A percentile compares a stretch with the other conserved stretches of the same genome.
Conservation (phyloP, 768 basidiomycete genomes). For the Cubamyces lactineus region DNA sequence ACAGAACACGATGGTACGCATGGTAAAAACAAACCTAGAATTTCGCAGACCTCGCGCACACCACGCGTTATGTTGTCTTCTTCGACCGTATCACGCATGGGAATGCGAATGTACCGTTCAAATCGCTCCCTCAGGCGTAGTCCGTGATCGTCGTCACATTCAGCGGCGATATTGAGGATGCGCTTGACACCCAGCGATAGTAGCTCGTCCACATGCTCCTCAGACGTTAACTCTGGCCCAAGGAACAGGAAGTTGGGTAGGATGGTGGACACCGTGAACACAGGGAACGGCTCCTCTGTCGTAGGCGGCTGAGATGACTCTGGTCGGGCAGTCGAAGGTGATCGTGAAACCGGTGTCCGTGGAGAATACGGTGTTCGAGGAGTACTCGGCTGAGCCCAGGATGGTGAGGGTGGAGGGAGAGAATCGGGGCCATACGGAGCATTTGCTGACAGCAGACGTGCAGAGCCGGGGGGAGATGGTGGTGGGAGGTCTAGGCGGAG, state of each 20-base stretch:
- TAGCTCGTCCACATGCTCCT: conserved; percentile 77
- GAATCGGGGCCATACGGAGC: conserved; percentile 31
- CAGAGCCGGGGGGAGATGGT: conserved; percentile 59
- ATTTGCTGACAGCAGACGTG: conserved; percentile 45
- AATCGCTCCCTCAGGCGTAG: conserved; percentile 69
- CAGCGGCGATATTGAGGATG: conserved; percentile 89
- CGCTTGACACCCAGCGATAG: conserved; percentile 77
- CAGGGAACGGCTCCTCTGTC: conserved; percentile 55
- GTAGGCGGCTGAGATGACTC: conserved; percentile 62
- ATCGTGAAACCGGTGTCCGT: conserved; percentile 47
- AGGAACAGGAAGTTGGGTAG: conserved; percentile 89
- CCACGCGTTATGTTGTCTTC: conserved; percentile 86
- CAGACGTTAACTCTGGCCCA: conserved; percentile 80
- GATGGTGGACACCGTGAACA: conserved; percentile 87
- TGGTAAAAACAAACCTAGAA: conserved; percentile 64
- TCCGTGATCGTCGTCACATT: conserved; percentile 86
- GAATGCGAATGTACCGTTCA: conserved; percentile 83
- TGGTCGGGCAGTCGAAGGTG: conserved; percentile 68
- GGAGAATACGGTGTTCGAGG: conserved; percentile 46
- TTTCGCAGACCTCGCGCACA: conserved; percentile 82
- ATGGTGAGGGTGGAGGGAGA: conserved; percentile 38
- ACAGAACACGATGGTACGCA: background rate
- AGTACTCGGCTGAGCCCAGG: conserved; percentile 34
- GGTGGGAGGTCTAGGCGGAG: conserved; percentile 61
- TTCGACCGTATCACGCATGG: conserved; percentile 95